phyloP scores from a whole-genome alignment of 139 green algal genomes.

The Auxenochlorella pyrenoidosa region DNA sequence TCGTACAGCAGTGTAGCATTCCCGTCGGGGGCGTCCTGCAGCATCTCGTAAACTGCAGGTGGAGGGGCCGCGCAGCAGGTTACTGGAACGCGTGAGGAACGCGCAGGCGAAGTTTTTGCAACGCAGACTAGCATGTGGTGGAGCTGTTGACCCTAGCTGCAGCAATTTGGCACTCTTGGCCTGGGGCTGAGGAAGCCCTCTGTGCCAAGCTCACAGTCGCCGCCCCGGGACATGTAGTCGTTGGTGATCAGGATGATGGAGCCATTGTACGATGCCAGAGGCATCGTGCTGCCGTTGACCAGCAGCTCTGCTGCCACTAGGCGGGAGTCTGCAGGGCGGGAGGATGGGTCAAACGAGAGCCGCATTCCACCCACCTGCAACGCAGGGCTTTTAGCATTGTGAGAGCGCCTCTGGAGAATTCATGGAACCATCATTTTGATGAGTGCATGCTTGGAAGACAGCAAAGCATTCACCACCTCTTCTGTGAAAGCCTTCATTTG shows the following conservation, averaged over 20 bases:
- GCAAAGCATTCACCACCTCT: too few relatives aligned
- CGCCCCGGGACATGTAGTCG: not conserved
- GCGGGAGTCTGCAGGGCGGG: not conserved
- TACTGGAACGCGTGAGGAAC: too few relatives aligned
- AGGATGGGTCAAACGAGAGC: constrained; percentile 2
- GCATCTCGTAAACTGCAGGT: not conserved
- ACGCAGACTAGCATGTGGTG: too few relatives aligned
- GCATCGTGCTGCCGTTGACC: not conserved
- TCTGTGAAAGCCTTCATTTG: too few relatives aligned
- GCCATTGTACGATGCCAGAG: not conserved
- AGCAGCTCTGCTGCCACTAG: constrained; percentile 10
- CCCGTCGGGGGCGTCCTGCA: not conserved
- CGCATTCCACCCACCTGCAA: constrained; percentile 23
- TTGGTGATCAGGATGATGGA: not conserved
- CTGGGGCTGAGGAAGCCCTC: not conserved
- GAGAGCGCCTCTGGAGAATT: too few relatives aligned
- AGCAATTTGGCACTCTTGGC: not conserved
- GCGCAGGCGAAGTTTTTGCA: too few relatives aligned
- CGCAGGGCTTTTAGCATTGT: too few relatives aligned
- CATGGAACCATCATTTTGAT: too few relatives aligned
- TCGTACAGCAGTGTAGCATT: not conserved
- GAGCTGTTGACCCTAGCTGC: too few relatives aligned
- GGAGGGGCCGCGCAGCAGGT: not conserved
- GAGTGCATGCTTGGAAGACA: too few relatives aligned
- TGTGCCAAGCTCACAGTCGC: not conserved